Percentiles rank a stretch among this genome's conserved stretches.
phyloP scores from a whole-genome alignment of 2,329 filamentous ascomycete genomes.

The Scolecobasidium constrictum region DNA sequence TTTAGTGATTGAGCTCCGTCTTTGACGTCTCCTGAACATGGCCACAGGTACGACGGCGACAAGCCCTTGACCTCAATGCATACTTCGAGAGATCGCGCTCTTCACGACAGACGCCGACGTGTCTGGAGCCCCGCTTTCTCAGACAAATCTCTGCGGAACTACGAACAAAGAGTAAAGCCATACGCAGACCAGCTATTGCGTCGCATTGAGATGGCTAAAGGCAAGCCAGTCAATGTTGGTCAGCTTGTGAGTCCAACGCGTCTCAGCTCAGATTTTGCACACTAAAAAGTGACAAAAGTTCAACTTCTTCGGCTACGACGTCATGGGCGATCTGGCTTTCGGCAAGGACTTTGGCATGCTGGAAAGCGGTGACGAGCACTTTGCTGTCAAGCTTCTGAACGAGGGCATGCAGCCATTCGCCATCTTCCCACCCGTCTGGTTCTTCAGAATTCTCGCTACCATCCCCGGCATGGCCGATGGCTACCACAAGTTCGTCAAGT shows the following conservation, averaged over 20 bases:
- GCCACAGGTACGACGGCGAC: conserved; percentile 28
- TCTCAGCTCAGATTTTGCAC: neutral
- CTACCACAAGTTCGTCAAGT: conserved; percentile 25
- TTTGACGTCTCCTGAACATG: neutral
- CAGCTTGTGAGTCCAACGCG: conserved; percentile 13
- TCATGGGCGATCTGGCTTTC: conserved; percentile 19
- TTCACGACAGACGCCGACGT: conserved; percentile 35
- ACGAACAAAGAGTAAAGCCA: conserved; percentile 25
- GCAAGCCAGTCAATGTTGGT: conserved; percentile 29
- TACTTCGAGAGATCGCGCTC: conserved; percentile 30
- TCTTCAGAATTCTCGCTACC: conserved; percentile 19
- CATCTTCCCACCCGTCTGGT: conserved; percentile 20
- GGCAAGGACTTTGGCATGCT: conserved; percentile 25
- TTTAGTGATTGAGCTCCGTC: neutral
- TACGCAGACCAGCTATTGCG: conserved; percentile 26
- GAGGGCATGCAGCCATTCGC: conserved; percentile 18
- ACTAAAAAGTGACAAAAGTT: conserved; percentile 4
- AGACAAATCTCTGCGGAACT: conserved; percentile 31
- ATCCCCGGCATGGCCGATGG: conserved; percentile 23
- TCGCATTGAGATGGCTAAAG: conserved; percentile 16
- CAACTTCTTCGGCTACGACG: conserved; percentile 12
- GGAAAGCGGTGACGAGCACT: conserved; percentile 26
- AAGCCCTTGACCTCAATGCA: conserved; percentile 26
- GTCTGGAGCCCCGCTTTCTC: conserved; percentile 37
- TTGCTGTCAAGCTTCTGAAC: conserved; percentile 30